Evolutionary conservation across 1,139 yeast genomes (phyloP).

Genomic region (Candida sp.): DNA sequence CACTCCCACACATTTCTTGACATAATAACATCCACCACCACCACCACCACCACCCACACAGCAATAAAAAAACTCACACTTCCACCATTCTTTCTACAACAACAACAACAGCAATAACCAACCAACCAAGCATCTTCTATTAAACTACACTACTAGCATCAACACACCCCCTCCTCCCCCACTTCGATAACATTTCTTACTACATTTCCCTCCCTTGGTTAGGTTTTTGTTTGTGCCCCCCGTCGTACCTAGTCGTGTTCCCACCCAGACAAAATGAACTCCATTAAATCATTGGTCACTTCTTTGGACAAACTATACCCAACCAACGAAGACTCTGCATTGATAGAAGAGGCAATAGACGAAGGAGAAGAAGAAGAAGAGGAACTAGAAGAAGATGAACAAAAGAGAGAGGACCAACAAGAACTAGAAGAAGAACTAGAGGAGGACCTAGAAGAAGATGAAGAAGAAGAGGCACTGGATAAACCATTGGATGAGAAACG

Average conservation of each 20-base stretch:
- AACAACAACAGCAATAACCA: no score
- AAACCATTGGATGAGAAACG: neutral
- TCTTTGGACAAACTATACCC: constrained; percentile 41
- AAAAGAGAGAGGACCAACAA: constrained; percentile 18
- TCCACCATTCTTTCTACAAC: no score
- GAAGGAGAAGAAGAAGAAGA: constrained; percentile 8
- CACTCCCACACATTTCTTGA: no score
- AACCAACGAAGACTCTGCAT: constrained; percentile 8
- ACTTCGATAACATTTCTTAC: neutral
- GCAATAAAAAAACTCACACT: no score
- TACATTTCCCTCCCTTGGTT: neutral
- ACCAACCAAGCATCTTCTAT: no score
- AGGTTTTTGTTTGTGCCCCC: no score
- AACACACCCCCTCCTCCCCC: no score
- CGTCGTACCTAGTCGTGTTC: no score
- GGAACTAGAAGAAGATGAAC: constrained; percentile 10
- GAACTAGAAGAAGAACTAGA: constrained; percentile 16
- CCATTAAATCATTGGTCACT: constrained; percentile 39
- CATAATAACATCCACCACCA: no score
- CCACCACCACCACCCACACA: no score
- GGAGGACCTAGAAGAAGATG: constrained; percentile 20
- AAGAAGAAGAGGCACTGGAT: constrained; percentile 6
- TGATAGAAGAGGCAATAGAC: constrained; percentile 5
- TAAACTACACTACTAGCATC: no score
- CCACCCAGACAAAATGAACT: constrained; percentile 27